Evolutionary conservation across 176 grass and related monocot species (phyloP).

Genomic region (Avena atlantica): DNA sequence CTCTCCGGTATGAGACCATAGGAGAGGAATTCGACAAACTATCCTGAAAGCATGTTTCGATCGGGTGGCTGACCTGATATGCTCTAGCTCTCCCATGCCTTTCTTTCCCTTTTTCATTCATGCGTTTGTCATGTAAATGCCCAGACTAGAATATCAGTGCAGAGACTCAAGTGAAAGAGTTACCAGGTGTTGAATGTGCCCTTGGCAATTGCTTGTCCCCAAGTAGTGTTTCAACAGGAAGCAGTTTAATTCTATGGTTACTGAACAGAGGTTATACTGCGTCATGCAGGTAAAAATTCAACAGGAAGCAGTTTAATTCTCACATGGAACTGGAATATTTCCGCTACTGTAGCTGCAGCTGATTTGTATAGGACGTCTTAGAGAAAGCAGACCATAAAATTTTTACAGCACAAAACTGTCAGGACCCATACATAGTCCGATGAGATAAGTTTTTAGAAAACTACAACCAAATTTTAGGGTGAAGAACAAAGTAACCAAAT

Average conservation of each 20-base stretch:
- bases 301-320: background rate
- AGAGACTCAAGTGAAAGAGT: conserved; percentile 29
- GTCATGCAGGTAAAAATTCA: background rate
- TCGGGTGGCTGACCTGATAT: conserved; percentile 45
- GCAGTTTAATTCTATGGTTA: background rate
- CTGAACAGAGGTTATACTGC: background rate
- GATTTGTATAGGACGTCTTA: no score
- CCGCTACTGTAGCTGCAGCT: background rate
- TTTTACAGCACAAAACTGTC: background rate
- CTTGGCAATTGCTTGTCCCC: background rate
- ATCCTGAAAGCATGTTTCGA: conserved; percentile 19
- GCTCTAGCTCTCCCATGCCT: background rate
- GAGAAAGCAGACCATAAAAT: background rate
- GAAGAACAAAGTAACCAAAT: background rate
- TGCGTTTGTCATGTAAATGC: conserved; percentile 60
- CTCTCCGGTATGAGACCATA: conserved; percentile 18
- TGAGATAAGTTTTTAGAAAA: background rate
- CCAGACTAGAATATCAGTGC: conserved; percentile 57
- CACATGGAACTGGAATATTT: background rate
- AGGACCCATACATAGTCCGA: background rate
- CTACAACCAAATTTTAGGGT: background rate
- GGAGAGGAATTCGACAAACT: conserved; percentile 36
- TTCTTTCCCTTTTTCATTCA: conserved; percentile 30
- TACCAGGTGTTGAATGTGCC: background rate
- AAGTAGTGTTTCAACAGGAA: background rate